These are phyloP conservation scores for Colletotrichum sp. DNA, from an alignment of 2,329 filamentous ascomycete species.

Conservation along the genomic window DNA sequence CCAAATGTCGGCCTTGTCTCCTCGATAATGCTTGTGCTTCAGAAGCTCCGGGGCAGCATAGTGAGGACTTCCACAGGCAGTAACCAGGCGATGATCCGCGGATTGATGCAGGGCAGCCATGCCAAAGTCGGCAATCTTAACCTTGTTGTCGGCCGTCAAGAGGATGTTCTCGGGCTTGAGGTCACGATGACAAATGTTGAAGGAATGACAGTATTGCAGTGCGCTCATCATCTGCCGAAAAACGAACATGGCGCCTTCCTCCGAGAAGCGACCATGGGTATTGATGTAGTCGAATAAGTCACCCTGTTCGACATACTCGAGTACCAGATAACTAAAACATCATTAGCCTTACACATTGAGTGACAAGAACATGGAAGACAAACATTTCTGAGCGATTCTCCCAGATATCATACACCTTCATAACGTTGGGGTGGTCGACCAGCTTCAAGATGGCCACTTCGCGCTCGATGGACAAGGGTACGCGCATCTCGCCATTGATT, in stretches of 20 bases:
- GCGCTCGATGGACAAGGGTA: constrained; percentile 88
- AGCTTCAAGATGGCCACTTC: constrained; percentile 98
- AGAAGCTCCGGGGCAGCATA: constrained; percentile 96
- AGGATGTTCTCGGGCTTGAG: constrained; percentile 98
- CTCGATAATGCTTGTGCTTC: constrained; percentile 76
- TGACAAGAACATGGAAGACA: constrained; percentile 37
- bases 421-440: constrained; percentile 92
- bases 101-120: constrained; percentile 94
- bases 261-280: constrained; percentile 71
- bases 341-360: constrained; percentile 9
- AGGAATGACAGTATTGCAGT: constrained; percentile 88
- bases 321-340: constrained; percentile 78
- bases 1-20: constrained; percentile 91
- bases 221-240: constrained; percentile 95
- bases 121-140: constrained; percentile 97
- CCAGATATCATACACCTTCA: constrained; percentile 96
- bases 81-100: constrained; percentile 77
- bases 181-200: constrained; percentile 95
- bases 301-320: constrained; percentile 82
- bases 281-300: constrained; percentile 91
- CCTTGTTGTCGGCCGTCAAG: constrained; percentile 73
- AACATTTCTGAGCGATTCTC: constrained; percentile 95
- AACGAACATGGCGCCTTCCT: constrained; percentile 81
- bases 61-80: constrained; percentile 94
- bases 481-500: constrained; percentile 67